phyloP scores from a whole-genome alignment of 1,284 basidiomycete species.

The Phellopilus nigrolimitatus region DNA sequence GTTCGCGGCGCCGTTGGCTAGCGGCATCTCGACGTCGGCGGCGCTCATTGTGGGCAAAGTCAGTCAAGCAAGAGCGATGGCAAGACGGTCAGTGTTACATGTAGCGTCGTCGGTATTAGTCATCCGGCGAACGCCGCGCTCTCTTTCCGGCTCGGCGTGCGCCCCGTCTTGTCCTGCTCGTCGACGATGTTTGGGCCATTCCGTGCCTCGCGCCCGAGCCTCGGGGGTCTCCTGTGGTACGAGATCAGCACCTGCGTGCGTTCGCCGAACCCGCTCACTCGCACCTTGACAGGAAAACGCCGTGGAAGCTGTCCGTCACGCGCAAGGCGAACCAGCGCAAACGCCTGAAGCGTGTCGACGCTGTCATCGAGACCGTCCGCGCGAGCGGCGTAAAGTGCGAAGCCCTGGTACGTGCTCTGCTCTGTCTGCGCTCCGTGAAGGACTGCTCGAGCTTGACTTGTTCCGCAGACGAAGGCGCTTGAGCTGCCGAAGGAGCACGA shows the following conservation, averaged over 20 bases:
- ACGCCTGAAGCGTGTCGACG: slow-evolving; percentile 88
- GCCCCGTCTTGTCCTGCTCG: not conserved
- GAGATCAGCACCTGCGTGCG: slow-evolving; percentile 20
- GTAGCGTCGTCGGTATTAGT: not conserved
- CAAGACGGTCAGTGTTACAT: slow-evolving; percentile 6
- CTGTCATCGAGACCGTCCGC: slow-evolving; percentile 85
- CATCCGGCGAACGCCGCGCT: not conserved
- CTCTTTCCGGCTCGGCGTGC: not conserved
- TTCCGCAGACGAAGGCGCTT: slow-evolving; percentile 55
- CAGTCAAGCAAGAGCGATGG: not conserved
- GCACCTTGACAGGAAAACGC: slow-evolving; percentile 74
- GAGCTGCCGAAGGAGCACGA: slow-evolving; percentile 84
- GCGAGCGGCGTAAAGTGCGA: slow-evolving; percentile 75
- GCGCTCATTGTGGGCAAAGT: slow-evolving; percentile 24
- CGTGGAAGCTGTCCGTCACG: slow-evolving; percentile 87
- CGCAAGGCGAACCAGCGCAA: slow-evolving; percentile 89
- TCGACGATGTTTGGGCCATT: slow-evolving; percentile 71
- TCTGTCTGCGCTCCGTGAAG: slow-evolving; percentile 1
- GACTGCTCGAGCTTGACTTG: slow-evolving; percentile 9
- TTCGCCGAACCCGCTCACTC: not conserved
- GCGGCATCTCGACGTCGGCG: slow-evolving; percentile 38
- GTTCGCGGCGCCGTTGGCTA: slow-evolving; percentile 31
- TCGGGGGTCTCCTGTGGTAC: slow-evolving; percentile 78
- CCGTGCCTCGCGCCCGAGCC: slow-evolving; percentile 58
- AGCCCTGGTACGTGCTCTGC: slow-evolving; percentile 57